These are phyloP conservation scores for Candida arabinofermentans DNA, from an alignment of 805 yeast genomes.

Conservation along the genomic window DNA sequence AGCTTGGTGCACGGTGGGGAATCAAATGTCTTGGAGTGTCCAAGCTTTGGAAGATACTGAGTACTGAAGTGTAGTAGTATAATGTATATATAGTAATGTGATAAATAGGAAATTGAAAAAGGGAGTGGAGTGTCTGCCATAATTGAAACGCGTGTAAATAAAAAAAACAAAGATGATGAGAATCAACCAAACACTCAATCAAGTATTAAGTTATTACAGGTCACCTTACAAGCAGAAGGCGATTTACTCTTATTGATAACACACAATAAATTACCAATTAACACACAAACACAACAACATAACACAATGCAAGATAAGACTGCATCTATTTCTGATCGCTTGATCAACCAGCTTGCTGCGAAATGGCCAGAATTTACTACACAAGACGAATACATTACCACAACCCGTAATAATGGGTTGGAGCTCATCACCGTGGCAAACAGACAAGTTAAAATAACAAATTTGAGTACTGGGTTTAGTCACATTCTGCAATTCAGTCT, in stretches of 20 bases:
- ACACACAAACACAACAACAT: neutral
- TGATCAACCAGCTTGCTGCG: conserved; percentile 7
- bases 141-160: too few relatives aligned
- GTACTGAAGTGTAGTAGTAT: neutral
- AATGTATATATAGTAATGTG: too few relatives aligned
- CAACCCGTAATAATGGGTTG: conserved; percentile 23
- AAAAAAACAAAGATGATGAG: too few relatives aligned
- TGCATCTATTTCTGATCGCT: neutral
- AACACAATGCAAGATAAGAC: too few relatives aligned
- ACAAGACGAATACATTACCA: conserved; percentile 15
- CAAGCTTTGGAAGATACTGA: conserved; percentile 8
- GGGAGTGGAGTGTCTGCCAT: too few relatives aligned
- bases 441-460: conserved; percentile 17
- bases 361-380: conserved; percentile 14
- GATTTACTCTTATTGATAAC: neutral
- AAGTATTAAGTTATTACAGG: too few relatives aligned
- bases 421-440: conserved; percentile 25
- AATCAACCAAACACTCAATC: too few relatives aligned
- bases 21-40: conserved; percentile 11
- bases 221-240: too few relatives aligned
- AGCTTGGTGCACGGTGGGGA: conserved; percentile 24
- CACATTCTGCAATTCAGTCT: conserved; percentile 11
- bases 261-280: neutral
- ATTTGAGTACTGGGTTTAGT: conserved; percentile 8
- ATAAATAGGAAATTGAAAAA: too few relatives aligned